Conservation (phyloP, 805 yeast species). For the Saccharomycopsis sp. region DNA sequence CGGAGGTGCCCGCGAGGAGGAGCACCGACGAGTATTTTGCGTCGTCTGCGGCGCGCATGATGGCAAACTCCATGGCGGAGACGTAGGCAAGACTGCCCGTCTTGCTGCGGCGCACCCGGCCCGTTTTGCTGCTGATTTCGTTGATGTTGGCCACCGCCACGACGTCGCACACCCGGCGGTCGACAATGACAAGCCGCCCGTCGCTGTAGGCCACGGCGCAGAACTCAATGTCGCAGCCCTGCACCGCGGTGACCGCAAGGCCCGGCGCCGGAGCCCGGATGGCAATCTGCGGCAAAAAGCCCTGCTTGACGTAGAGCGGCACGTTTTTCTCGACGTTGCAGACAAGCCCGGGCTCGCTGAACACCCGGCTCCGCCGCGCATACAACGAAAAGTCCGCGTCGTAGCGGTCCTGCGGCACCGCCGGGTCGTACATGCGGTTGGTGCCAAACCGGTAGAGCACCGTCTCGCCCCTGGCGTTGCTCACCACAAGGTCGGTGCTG, state of each 20-base stretch:
- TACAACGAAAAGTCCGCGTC: constrained; percentile 13
- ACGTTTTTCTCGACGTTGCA: constrained; percentile 27
- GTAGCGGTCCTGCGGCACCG: constrained; percentile 24
- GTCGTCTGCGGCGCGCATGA: constrained; percentile 61
- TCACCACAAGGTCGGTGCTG: constrained; percentile 67
- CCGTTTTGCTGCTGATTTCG: too few species aligned
- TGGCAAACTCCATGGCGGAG: constrained; percentile 66
- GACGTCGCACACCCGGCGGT: constrained; percentile 65
- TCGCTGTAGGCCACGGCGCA: constrained; percentile 70
- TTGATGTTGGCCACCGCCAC: constrained; percentile 38
- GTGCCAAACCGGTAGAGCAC: constrained; percentile 64
- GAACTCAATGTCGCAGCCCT: constrained; percentile 74
- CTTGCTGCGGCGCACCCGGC: constrained; percentile 25
- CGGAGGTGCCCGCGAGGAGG: constrained; percentile 67
- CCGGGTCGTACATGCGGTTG: constrained; percentile 40
- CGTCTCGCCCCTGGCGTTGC: constrained; percentile 64
- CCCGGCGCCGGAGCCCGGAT: constrained; percentile 34
- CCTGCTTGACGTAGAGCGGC: constrained; percentile 44
- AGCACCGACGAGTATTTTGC: constrained; percentile 59
- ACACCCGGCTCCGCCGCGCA: background rate
- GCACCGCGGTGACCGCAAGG: constrained; percentile 54
- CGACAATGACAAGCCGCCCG: constrained; percentile 72
- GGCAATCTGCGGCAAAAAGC: constrained; percentile 52
- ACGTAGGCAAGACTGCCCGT: constrained; percentile 30
- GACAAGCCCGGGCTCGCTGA: constrained; percentile 10